phyloP scores from a whole-genome alignment of 2,329 filamentous ascomycete species.

The Cordyceps cicadae region DNA sequence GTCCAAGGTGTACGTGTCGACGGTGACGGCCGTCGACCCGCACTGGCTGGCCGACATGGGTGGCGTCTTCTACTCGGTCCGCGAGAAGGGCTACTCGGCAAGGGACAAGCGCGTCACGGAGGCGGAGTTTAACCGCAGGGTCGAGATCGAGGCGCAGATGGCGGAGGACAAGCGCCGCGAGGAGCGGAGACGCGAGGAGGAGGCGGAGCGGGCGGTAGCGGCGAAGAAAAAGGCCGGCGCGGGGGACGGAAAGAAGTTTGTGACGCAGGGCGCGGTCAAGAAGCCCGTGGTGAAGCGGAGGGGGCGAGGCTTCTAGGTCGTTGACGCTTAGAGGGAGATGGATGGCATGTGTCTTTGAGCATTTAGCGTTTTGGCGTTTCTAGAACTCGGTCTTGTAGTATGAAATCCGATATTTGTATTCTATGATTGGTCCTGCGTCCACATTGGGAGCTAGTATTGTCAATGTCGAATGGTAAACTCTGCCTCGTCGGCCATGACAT shows the following conservation, averaged over 20 bases:
- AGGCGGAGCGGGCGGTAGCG: slow-evolving; percentile 35
- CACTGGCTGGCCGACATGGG: slow-evolving; percentile 96
- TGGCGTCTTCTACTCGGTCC: slow-evolving; percentile 93
- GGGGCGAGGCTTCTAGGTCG: slow-evolving; percentile 41
- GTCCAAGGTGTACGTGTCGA: slow-evolving; percentile 96
- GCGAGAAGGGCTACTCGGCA: slow-evolving; percentile 92
- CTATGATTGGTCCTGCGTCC: too few relatives aligned
- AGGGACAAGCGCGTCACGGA: slow-evolving; percentile 81
- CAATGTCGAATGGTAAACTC: slow-evolving; percentile 50
- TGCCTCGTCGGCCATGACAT: slow-evolving; percentile 57
- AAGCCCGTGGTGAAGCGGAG: slow-evolving; percentile 51
- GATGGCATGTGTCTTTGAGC: neutral
- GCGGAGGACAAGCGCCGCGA: slow-evolving; percentile 69
- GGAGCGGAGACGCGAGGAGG: slow-evolving; percentile 42
- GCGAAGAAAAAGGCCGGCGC: slow-evolving; percentile 32
- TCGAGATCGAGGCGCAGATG: slow-evolving; percentile 92
- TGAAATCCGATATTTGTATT: too few relatives aligned
- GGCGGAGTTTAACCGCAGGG: slow-evolving; percentile 82
- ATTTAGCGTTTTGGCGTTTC: slow-evolving; percentile 10
- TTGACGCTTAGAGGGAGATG: neutral
- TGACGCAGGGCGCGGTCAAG: slow-evolving; percentile 53
- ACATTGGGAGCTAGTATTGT: slow-evolving; percentile 3
- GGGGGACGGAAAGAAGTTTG: slow-evolving; percentile 44
- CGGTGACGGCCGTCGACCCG: slow-evolving; percentile 90
- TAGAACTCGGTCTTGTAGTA: neutral